Evolutionary conservation across 2,329 filamentous ascomycete genomes (phyloP), one percentile per base, ranked within the genome.

Genomic region (Aaosphaeria pasadenensis): DNA sequence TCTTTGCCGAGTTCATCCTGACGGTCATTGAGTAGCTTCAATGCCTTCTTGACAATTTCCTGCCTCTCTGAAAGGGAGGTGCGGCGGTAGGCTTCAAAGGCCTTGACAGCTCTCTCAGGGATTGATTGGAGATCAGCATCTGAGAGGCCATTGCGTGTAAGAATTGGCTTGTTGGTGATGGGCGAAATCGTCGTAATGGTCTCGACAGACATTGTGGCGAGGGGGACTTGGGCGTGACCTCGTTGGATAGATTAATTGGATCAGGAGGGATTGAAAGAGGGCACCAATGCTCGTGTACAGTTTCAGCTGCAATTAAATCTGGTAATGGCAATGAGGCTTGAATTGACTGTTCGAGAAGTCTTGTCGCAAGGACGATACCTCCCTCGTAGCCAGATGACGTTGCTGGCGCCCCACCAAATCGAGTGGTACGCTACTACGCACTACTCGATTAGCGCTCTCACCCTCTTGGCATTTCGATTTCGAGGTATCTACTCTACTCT

Each of bases 1-100:
- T 96, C 91, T 57, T 83, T 80, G 5, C 87, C 91, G 32, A 97
- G 78, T 53, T 85, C 87, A 83, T 94, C 87, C 70, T 91, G 82
- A 67, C 84, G 85, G 43, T 84, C 80, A 11, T 75, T 72, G 30
- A 97, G 77, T 4, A 89, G 72, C 53, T 85, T 80, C 40, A 97
- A 74, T 1, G 91, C 91, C 62, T 87, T 89, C 60, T 83, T 85
- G 60, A 96, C 84, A 55, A 96, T 91, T 42, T 81, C 79, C 71
- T 95, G 86, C 44, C 92, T 84, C 54, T 91, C 83, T 44, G 80
- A 74, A 42, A 97, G 80, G 2, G 83, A 77, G 0, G 90, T 94
- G 66, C 86, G 83, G 55, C 86, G 82, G 76, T 86, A 96, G 44
- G 80, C 82, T 55, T 85, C 73, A 73, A 95, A 96, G 6, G 90